Evolutionary conservation across 2,329 filamentous ascomycete species (phyloP).

Genomic region (Hypoxylon sp.): DNA sequence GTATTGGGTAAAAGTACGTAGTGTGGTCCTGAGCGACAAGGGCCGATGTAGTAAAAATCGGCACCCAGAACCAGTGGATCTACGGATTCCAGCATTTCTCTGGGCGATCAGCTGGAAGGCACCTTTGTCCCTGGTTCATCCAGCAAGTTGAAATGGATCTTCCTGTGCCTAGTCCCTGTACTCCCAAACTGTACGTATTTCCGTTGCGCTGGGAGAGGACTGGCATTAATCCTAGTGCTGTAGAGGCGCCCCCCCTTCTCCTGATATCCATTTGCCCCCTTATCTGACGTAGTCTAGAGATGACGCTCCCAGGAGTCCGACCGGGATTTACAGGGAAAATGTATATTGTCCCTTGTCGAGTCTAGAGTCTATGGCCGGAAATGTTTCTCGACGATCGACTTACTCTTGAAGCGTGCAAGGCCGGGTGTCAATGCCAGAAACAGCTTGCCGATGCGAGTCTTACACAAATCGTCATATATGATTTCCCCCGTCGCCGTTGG

Average conservation of each 20-base stretch:
- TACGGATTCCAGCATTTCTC: background rate
- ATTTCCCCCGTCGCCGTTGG: slow-evolving; percentile 79
- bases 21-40: slow-evolving; percentile 5
- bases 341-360: slow-evolving; percentile 17
- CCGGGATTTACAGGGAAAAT: slow-evolving; percentile 68
- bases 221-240: background rate
- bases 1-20: background rate
- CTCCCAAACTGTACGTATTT: background rate
- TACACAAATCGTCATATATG: slow-evolving; percentile 78
- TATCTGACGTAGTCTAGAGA: slow-evolving; percentile 69
- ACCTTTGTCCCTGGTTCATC: slow-evolving; percentile 2
- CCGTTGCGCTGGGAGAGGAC: background rate
- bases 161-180: background rate
- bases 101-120: slow-evolving; percentile 3
- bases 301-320: slow-evolving; percentile 67
- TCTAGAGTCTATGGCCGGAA: no score
- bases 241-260: slow-evolving; percentile 46
- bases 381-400: no score
- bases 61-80: slow-evolving; percentile 15
- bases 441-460: slow-evolving; percentile 68
- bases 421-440: background rate
- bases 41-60: slow-evolving; percentile 19
- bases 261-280: slow-evolving; percentile 68
- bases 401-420: background rate
- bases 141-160: background rate